Conservation (phyloP, 2,329 filamentous ascomycete species). For the Beauveria varroae region DNA sequence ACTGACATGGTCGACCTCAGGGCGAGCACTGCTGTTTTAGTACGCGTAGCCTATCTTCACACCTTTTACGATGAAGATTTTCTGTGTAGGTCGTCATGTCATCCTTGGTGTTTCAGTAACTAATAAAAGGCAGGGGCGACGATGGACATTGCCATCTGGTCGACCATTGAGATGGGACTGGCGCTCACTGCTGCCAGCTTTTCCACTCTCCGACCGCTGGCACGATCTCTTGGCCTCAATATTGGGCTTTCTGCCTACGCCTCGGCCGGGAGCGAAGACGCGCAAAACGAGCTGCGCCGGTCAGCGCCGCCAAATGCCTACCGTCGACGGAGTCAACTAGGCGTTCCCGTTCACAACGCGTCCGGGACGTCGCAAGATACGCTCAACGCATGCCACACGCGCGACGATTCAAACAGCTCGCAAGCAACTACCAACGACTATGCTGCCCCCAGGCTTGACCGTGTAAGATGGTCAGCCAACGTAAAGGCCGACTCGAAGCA, state of each 20-base stretch:
- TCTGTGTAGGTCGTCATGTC: conserved; percentile 23
- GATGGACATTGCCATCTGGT: conserved; percentile 36
- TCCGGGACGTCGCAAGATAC: conserved; percentile 7
- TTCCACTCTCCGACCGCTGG: conserved; percentile 34
- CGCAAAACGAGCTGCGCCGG: neutral
- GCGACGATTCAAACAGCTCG: neutral
- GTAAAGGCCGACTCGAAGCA: neutral
- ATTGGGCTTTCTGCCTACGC: neutral
- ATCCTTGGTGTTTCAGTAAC: neutral
- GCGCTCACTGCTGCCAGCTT: conserved; percentile 36
- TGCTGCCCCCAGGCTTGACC: neutral
- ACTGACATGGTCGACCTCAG: conserved; percentile 15
- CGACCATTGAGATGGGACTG: conserved; percentile 35
- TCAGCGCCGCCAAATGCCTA: neutral
- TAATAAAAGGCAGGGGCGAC: conserved; percentile 22
- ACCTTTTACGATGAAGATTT: conserved; percentile 29
- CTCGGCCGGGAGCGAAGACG: neutral
- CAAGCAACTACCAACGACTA: neutral
- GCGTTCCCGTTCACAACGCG: neutral
- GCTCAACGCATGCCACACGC: neutral
- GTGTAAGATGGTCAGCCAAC: neutral
- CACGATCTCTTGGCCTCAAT: neutral
- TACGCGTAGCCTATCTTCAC: conserved; percentile 28
- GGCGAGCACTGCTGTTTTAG: conserved; percentile 32
- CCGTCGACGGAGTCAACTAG: neutral